A percentile compares a stretch with the other conserved stretches of the same genome.
Conservation (phyloP, 2,329 filamentous ascomycete species). For the Sporothrix dimorphospora region DNA sequence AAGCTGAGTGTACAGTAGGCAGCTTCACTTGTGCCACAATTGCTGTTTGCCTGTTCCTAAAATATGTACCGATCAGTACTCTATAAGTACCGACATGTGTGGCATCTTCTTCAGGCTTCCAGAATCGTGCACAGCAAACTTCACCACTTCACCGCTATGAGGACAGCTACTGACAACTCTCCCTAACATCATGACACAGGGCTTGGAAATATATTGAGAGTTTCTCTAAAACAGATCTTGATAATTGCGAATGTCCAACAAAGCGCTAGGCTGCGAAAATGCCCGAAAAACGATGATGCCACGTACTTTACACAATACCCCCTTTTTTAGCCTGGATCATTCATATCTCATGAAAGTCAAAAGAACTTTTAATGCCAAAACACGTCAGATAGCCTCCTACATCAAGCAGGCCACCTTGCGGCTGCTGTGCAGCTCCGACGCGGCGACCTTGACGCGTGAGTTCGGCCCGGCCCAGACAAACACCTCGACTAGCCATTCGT, state of each 20-base stretch:
- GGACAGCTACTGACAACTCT: not conserved
- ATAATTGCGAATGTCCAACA: not conserved
- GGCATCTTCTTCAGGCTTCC: conserved; percentile 21
- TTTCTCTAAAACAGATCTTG: not conserved
- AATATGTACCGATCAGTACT: not conserved
- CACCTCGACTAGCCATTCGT: conserved; percentile 94
- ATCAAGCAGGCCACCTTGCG: conserved; percentile 72
- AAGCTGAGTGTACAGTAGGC: not conserved
- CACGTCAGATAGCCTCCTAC: conserved; percentile 44
- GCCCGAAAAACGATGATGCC: no score
- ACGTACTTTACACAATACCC: not conserved
- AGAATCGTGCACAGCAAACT: not conserved
- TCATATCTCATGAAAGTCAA: not conserved
- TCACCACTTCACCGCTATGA: not conserved
- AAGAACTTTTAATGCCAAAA: not conserved
- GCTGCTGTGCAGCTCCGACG: conserved; percentile 69
- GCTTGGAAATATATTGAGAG: not conserved
- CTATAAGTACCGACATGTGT: not conserved
- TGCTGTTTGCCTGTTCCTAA: no score
- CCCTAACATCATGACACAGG: not conserved
- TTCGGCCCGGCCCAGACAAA: conserved; percentile 67
- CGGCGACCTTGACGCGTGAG: conserved; percentile 65
- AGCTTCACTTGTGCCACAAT: not conserved
- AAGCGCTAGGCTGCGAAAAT: not conserved
- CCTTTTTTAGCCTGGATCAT: conserved; percentile 8